These are phyloP conservation scores for Spinellus fusiger DNA, from an alignment of 192 early-diverging fungal genomes.

Conservation along the genomic window DNA sequence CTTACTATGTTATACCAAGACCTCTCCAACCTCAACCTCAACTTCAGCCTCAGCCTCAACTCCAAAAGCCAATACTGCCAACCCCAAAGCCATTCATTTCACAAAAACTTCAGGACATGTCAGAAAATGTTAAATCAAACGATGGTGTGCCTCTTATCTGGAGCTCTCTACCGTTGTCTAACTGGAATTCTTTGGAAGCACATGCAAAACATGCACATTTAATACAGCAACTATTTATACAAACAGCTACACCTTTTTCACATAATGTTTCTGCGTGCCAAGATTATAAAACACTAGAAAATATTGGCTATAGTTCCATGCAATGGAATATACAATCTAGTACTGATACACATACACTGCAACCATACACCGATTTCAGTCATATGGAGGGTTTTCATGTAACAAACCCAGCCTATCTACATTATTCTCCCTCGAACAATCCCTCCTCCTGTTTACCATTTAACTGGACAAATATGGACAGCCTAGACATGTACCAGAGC, in stretches of 20 bases:
- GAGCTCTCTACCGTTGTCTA: no score
- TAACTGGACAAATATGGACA: neutral
- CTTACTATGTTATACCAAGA: neutral
- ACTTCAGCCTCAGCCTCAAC: no score
- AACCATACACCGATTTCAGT: neutral
- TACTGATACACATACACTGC: neutral
- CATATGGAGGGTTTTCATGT: neutral
- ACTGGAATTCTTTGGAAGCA: no score
- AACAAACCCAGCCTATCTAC: neutral
- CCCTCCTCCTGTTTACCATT: neutral
- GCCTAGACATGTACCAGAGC: neutral
- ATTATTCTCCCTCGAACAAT: neutral
- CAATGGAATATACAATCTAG: neutral
- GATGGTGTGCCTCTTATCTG: no score
- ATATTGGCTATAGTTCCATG: neutral
- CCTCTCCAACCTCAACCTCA: neutral
- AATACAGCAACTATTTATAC: neutral
- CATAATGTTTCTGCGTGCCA: neutral
- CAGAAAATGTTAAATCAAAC: no score
- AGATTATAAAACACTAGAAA: neutral
- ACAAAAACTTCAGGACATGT: no score
- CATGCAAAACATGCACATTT: neutral
- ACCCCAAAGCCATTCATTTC: neutral
- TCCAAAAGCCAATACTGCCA: neutral
- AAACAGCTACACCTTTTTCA: neutral